Percentiles rank a stretch among this genome's conserved stretches.
Evolutionary conservation across 345 rosid species (phyloP).

Genomic region (Ceriops tagal): DNA sequence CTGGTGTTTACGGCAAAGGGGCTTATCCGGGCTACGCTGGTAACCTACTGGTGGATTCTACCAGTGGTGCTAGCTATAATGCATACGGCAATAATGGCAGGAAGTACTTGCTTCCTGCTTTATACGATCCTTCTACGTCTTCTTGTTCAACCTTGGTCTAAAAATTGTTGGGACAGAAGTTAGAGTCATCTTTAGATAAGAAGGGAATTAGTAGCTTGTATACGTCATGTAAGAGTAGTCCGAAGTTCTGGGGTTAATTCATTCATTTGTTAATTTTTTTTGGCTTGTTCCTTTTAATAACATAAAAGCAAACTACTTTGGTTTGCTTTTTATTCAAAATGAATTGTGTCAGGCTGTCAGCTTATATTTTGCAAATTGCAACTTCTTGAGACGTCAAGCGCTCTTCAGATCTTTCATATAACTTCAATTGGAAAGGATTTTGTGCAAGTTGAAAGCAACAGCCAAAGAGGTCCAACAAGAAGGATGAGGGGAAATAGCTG

Average conservation of each 20-base stretch:
- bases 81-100: conserved; percentile 21
- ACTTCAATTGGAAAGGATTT: too few species aligned
- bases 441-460: too few species aligned
- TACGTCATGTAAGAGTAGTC: not conserved
- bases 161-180: not conserved
- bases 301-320: not conserved
- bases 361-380: not conserved
- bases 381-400: not conserved
- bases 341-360: not conserved
- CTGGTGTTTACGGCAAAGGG: conserved; percentile 17
- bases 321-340: not conserved
- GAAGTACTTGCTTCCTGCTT: conserved; percentile 26
- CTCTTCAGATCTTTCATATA: not conserved
- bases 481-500: too few species aligned
- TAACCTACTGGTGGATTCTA: conserved; percentile 16
- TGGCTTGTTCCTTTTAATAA: not conserved
- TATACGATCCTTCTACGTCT: conserved; percentile 13
- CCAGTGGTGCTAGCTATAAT: conserved; percentile 26
- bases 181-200: not conserved
- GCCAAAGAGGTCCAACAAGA: too few species aligned
- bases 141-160: conserved; percentile 17
- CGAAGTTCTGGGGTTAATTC: not conserved
- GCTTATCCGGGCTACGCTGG: conserved; percentile 27
- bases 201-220: not conserved
- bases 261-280: not conserved